Evolutionary conservation across 2,329 filamentous ascomycete species (phyloP), one percentile per base, ranked within the genome.

Genomic region (Colletotrichum lupini): DNA sequence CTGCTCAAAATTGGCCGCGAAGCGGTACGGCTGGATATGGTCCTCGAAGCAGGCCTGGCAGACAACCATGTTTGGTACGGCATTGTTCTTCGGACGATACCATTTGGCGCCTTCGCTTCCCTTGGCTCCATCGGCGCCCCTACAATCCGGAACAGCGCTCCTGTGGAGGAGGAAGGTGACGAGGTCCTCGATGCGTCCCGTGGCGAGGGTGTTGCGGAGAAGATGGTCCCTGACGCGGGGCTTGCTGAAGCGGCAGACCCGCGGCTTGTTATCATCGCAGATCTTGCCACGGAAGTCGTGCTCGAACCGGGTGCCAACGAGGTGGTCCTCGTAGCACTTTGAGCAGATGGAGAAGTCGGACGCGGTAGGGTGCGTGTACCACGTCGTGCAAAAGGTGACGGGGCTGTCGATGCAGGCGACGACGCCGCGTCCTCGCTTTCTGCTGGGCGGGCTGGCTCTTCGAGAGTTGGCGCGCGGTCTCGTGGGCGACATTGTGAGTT

Each of bases 1-100:
- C 0, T 75, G 76, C 0, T 75, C 75, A n/a, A 85, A 84, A 1
- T 70, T 76, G 4, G 73, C 19, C 9, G 81, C 81, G 19, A 84
- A 82, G 0, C 76, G 12, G 0, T 77, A 80, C 0, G 77, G 79
- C 1, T 69, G 75, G 3, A 84, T 72, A 0, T 72, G 62, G 53
- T 85, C 81, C 14, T 82, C 78, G 69, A 81, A 82, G 62, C 84
- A 85, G 4, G 83, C 80, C 35, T 84, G 79, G 35, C 84, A 85
- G 0, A 81, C 75, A 2, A 85, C 76, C 30, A 85, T 80, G 1
- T 79, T 79, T 0, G 77, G 71, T 0, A 83, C 76, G 4, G 80
- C 79, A 1, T 77, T 71, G 5, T 80, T 70, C 2, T 49, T 74
- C 72, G 82, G 76, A 0, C 77, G 72, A 63, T 77, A 82, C 81